Evolutionary conservation across 2,329 filamentous ascomycete genomes (phyloP).

Genomic region (Calycina marina): DNA sequence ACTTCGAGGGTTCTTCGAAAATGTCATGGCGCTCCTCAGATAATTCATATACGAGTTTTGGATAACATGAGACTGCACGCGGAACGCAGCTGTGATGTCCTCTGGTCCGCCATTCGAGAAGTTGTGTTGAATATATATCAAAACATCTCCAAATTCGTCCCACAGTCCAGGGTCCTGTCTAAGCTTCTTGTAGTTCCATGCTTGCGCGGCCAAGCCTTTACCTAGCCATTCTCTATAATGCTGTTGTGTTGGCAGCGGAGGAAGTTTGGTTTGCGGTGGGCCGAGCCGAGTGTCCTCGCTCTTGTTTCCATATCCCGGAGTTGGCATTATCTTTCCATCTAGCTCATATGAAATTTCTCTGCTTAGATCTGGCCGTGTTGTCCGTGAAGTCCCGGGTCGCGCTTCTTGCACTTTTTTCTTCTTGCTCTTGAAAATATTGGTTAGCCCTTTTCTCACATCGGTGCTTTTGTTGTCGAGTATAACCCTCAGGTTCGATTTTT

Average conservation of each 20-base stretch:
- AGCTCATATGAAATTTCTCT: conserved; percentile 3
- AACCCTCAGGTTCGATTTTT: conserved; percentile 37
- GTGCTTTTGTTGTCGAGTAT: conserved; percentile 41
- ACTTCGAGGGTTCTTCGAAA: too few relatives aligned
- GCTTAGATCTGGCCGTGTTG: conserved; percentile 4
- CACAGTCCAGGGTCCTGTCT: conserved; percentile 45
- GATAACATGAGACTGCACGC: conserved; percentile 42
- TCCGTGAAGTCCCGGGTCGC: conserved; percentile 9
- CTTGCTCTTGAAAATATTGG: conserved; percentile 32
- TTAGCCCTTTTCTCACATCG: conserved; percentile 36
- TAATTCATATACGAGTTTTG: too few relatives aligned
- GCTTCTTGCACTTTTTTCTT: conserved; percentile 26
- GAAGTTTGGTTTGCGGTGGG: conserved; percentile 30
- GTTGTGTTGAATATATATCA: conserved; percentile 34
- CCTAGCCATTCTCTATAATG: conserved; percentile 40
- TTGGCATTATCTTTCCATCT: neutral
- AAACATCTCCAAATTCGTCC: conserved; percentile 45
- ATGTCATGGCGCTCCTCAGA: too few relatives aligned
- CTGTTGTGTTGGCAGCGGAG: conserved; percentile 27
- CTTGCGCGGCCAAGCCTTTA: conserved; percentile 30
- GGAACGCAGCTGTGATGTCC: conserved; percentile 41
- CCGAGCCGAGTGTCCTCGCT: conserved; percentile 5
- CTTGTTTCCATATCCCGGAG: neutral
- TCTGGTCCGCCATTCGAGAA: too few relatives aligned
- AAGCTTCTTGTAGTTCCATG: conserved; percentile 37